Conservation (phyloP, 78 protist genomes). For the Chrysochromulina parva region DNA sequence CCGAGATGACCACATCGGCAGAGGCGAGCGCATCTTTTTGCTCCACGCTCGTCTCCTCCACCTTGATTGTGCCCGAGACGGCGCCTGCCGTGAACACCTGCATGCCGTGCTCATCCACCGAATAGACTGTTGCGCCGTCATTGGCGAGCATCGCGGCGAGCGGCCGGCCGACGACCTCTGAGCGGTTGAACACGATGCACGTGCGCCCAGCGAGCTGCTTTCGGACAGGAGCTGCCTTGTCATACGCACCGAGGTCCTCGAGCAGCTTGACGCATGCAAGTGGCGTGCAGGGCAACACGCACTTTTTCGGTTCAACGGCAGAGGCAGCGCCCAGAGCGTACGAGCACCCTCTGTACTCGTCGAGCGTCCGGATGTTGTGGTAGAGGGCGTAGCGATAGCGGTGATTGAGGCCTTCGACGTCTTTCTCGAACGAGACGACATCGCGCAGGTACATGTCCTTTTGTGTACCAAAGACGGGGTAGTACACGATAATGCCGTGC, state of each 20-base stretch:
- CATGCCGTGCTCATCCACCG: conserved; percentile 25
- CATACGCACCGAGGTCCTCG: conserved; percentile 46
- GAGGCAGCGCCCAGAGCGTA: not conserved
- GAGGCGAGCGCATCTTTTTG: conserved; percentile 54
- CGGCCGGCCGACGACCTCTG: conserved; percentile 64
- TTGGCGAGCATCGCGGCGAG: conserved; percentile 68
- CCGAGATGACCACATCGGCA: conserved; percentile 66
- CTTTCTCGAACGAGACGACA: conserved; percentile 62
- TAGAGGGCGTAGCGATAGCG: conserved; percentile 68
- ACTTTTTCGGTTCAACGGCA: conserved; percentile 8
- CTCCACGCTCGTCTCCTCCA: conserved; percentile 45
- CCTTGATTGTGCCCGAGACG: conserved; percentile 39
- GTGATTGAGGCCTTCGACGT: conserved; percentile 77
- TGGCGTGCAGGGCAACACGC: conserved; percentile 77
- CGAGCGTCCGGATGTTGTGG: conserved; percentile 61
- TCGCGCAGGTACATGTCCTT: conserved; percentile 69
- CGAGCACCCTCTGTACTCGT: not conserved
- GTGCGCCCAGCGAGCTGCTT: conserved; percentile 32
- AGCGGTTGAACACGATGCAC: conserved; percentile 30
- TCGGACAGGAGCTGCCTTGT: not conserved
- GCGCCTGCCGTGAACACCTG: conserved; percentile 21
- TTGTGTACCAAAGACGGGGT: conserved; percentile 77
- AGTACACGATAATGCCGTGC: conserved; percentile 80
- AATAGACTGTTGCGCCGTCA: conserved; percentile 52
- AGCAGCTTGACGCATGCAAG: conserved; percentile 72